phyloP scores from a whole-genome alignment of 306 rosid species.

The Quercus robur region DNA sequence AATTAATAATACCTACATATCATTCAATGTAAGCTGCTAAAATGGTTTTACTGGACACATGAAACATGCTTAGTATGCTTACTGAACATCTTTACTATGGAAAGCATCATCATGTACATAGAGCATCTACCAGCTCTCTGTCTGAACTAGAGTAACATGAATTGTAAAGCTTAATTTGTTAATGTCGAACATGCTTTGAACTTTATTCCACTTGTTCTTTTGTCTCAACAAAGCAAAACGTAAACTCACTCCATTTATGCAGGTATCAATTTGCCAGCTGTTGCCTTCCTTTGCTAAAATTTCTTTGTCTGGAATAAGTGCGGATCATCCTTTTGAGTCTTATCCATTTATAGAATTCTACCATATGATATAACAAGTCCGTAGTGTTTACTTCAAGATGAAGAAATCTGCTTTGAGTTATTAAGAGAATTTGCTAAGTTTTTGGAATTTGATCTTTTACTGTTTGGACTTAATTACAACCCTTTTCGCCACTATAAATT shows the following conservation, averaged over 20 bases:
- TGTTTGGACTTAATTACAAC: no score
- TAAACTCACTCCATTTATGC: constrained; percentile 8
- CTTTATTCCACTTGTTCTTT: constrained; percentile 33
- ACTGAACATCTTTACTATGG: constrained; percentile 15
- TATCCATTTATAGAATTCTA: neutral
- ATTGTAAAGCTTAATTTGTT: constrained; percentile 13
- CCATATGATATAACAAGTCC: neutral
- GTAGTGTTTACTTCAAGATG: neutral
- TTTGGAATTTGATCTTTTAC: no score
- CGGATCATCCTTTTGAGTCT: neutral
- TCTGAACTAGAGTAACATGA: constrained; percentile 25
- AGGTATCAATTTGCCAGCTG: constrained; percentile 20
- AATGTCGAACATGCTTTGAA: constrained; percentile 13
- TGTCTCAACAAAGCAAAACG: constrained; percentile 11
- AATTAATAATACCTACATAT: no score
- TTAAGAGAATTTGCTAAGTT: neutral
- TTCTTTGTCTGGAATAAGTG: neutral
- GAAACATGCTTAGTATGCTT: neutral
- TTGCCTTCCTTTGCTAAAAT: neutral
- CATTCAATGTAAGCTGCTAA: neutral
- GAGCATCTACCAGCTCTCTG: constrained; percentile 29
- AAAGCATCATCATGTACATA: neutral
- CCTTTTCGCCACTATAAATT: no score
- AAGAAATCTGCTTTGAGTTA: neutral
- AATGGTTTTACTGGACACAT: neutral